These are phyloP conservation scores for Leccinum longicurvipes DNA, from an alignment of 768 basidiomycete species.

Conservation along the genomic window DNA sequence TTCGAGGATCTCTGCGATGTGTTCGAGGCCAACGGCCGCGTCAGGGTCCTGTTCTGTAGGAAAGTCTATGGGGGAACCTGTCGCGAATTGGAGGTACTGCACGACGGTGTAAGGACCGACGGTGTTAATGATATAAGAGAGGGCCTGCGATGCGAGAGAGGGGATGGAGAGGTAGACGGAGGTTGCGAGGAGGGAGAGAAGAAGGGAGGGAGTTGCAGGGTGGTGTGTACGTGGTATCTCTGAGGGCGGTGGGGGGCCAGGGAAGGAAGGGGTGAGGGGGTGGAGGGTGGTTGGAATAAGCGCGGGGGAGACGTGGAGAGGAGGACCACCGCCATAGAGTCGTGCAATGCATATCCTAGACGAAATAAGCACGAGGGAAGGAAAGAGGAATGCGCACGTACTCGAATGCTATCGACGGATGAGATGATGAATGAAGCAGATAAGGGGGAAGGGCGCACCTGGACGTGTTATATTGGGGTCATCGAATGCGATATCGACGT, in stretches of 20 bases:
- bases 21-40: constrained; percentile 69
- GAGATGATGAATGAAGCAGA: not conserved
- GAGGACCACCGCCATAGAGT: constrained; percentile 84
- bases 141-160: constrained; percentile 67
- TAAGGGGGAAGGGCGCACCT: constrained; percentile 46
- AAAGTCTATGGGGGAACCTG: constrained; percentile 60
- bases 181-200: constrained; percentile 84
- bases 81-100: constrained; percentile 78
- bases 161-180: constrained; percentile 84
- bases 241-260: constrained; percentile 23
- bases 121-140: constrained; percentile 67
- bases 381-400: constrained; percentile 39
- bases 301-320: constrained; percentile 60
- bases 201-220: constrained; percentile 73
- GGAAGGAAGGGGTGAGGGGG: constrained; percentile 72
- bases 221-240: constrained; percentile 55
- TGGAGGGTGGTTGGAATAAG: constrained; percentile 61
- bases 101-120: constrained; percentile 76
- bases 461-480: constrained; percentile 87
- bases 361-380: constrained; percentile 10
- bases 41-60: constrained; percentile 43
- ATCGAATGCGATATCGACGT: constrained; percentile 71
- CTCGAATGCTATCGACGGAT: constrained; percentile 71
- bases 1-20: constrained; percentile 51
- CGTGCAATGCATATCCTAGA: constrained; percentile 78